phyloP scores from a whole-genome alignment of 148 eudicot species.

The Fagopyrum esculentum region DNA sequence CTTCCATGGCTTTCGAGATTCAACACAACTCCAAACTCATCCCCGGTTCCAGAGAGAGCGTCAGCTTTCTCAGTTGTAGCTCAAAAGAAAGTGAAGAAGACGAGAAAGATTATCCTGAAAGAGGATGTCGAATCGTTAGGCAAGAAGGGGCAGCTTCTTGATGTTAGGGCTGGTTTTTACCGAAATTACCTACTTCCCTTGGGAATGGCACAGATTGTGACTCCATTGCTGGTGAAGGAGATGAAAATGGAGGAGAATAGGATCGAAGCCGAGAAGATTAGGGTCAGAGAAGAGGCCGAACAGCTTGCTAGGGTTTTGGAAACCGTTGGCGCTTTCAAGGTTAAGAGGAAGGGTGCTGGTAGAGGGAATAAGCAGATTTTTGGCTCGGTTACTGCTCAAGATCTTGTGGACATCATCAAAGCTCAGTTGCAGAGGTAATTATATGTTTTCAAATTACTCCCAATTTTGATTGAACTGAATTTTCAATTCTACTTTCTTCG shows the following conservation, averaged over 20 bases:
- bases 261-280: constrained; percentile 84
- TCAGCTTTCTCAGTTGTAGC: constrained; percentile 4
- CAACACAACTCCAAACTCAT: constrained; percentile 4
- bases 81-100: constrained; percentile 16
- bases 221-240: constrained; percentile 66
- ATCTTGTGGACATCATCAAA: constrained; percentile 91
- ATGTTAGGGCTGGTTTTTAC: constrained; percentile 80
- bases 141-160: constrained; percentile 67
- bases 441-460: not conserved
- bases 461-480: not conserved
- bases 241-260: constrained; percentile 93
- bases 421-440: constrained; percentile 91
- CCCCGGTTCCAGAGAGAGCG: constrained; percentile 1
- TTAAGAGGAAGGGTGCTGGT: constrained; percentile 72
- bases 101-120: constrained; percentile 50
- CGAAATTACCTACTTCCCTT: constrained; percentile 65
- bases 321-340: constrained; percentile 89
- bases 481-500: no score
- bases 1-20: constrained; percentile 11
- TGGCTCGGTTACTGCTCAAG: constrained; percentile 93
- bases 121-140: constrained; percentile 78
- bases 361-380: constrained; percentile 82
- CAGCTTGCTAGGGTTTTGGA: constrained; percentile 81
- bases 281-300: constrained; percentile 92
- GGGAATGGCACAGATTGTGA: constrained; percentile 79